Base-by-base conservation (phyloP, 2,329 filamentous ascomycete species). In the Monosporascus cannonballus region DNA sequence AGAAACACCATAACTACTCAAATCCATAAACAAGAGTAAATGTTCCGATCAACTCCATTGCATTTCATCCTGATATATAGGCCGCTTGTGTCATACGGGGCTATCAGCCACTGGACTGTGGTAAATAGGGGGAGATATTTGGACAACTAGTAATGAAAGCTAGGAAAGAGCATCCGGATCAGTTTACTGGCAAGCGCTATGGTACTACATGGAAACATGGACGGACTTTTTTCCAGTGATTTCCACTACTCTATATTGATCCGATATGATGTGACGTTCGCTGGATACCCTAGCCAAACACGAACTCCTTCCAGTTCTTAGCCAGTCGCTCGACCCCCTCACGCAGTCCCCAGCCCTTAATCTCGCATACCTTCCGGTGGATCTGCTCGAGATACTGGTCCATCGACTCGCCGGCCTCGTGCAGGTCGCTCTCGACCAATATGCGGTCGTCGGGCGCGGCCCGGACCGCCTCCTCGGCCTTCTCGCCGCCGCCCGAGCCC, bases 361-460 rank as follows among this genome's bases (percentile, higher is more conserved):
- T 75, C 48, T 79, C 69, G 64, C 93, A 96, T 5, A 97, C 80
- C 55, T 79, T 83, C n/a, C 85, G 76, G 51, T 87, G 83, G 56
- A 92, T 86, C 46, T 88, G 80, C 65, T 93, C 88, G 14, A 99
- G 72, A 54, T 83, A 73, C 2, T 73, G 70, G 65, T 97, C 94
- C 89, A 97, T 96, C 49, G 78, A 73, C 1, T 84, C 76, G 0
- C 94, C 94, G 0, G 93, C 94, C 20, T 74, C 80, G 68, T 97
- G 90, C 54, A 96, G 68, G 69, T 99, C 94, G 66, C 91, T 97
- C 71, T 99, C 94, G 2, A 96, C 78, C 20, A 99, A 76, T 14
- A 99, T 74, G 50, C 85, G 79, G 60, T 93, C 81, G 58, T 90
- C 87, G 0, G 94, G 93, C 3, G 95, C 77, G 3, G 80, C 79